Percentiles rank a stretch among this genome's conserved stretches.
phyloP scores from a whole-genome alignment of 257 asterid species.

The Leptodermis oblonga region DNA sequence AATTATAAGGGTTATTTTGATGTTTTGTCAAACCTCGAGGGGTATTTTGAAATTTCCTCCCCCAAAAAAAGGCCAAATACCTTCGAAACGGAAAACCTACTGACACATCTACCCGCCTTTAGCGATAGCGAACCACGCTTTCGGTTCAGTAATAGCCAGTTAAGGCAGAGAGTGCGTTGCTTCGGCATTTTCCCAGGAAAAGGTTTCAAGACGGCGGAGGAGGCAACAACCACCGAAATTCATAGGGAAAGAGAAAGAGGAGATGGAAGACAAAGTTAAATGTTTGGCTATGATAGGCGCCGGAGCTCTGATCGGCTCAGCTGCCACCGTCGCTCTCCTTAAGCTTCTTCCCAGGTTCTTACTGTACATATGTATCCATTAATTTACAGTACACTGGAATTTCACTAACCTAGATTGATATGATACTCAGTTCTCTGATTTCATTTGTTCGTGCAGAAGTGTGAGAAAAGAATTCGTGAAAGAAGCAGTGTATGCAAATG shows the following conservation, averaged over 20 bases:
- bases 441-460: conserved; percentile 12
- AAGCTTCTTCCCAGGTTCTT: conserved; percentile 57
- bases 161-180: not conserved
- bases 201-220: not conserved
- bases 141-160: not conserved
- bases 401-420: too few species aligned
- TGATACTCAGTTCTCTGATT: not conserved
- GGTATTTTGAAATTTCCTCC: too few species aligned
- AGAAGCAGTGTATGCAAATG: conserved; percentile 22
- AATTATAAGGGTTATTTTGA: too few species aligned
- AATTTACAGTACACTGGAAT: not conserved
- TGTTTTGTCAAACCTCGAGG: too few species aligned
- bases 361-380: not conserved
- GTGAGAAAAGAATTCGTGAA: conserved; percentile 10
- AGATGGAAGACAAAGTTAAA: conserved; percentile 62
- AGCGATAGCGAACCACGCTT: not conserved
- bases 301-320: conserved; percentile 73
- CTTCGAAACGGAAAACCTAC: too few species aligned
- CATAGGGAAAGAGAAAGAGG: not conserved
- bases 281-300: conserved; percentile 51
- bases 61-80: too few species aligned
- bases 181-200: not conserved
- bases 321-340: conserved; percentile 55
- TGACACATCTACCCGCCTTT: not conserved
- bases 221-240: not conserved